Base-by-base conservation (phyloP, 345 rosid genomes). In the Hypericum androsaemum region DNA sequence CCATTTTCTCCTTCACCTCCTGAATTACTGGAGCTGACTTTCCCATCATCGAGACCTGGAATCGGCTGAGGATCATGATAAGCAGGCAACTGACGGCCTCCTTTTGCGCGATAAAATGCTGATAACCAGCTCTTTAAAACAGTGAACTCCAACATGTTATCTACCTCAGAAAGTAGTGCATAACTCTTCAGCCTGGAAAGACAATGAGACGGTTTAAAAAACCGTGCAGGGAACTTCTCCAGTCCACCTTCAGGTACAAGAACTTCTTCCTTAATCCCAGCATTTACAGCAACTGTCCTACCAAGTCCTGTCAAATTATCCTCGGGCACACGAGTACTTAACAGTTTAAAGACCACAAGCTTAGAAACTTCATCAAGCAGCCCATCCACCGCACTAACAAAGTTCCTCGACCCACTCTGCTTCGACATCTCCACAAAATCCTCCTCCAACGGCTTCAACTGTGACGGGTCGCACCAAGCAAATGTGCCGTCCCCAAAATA, bases 401-500 rank as follows among this genome's bases (percentile, higher is more conserved):
- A 83, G 43, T 69, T 71, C 61, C 53, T 81, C 0, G 94, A 77
- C 53, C 54, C 71, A 61, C 96, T 81, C 59, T 72, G 63, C 56
- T 47, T 77, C 0, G 71, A 72, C 74, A 81, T 72, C 43, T 75
- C 88, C 54, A 58, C 77, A 11, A 88, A 92, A 69, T 73, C 69
- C 50, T 80, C 86, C 13, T 64, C 78, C 28, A 92, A 88, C 7
- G 95, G 83, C 70, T 71, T 92, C 82, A 92, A 62, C 63, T 88
- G 94, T 36, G 88, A 78, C 0, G 88, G 70, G 60, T 67, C 62
- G 53, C 97, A 88, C 98, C 98, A 92, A 3, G 97, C 94, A 58
- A 92, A 88, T 1, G 98, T 75, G 10, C 80, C 69, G 16, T 92
- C 96, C 1, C 96, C 98, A 38, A 85, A 92, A 60, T 83, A 92